These are phyloP conservation scores for Daldinia sp. DNA, from an alignment of 2,329 filamentous ascomycete genomes.

Conservation along the genomic window DNA sequence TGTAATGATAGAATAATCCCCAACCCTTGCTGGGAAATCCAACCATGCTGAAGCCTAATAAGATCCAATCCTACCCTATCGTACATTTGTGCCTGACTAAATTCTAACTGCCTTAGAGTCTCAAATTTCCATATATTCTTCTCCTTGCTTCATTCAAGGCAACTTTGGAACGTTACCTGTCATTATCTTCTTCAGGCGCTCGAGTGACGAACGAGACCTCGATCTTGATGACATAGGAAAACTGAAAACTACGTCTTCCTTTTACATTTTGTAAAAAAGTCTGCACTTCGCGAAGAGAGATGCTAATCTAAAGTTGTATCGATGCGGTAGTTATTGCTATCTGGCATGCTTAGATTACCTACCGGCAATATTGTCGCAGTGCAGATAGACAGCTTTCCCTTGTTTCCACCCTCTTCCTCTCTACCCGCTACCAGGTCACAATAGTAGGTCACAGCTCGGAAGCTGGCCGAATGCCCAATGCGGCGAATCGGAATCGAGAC, in stretches of 20 bases:
- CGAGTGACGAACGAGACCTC: neutral
- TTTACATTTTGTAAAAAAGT: neutral
- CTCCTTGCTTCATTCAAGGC: neutral
- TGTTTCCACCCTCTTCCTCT: slow-evolving; percentile 13
- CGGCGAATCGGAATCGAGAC: slow-evolving; percentile 11
- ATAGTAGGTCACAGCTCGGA: slow-evolving; percentile 12
- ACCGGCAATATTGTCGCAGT: slow-evolving; percentile 25
- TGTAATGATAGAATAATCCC: slow-evolving; percentile 31
- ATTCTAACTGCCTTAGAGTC: neutral
- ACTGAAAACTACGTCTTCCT: neutral
- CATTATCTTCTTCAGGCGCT: neutral
- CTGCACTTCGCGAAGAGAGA: neutral
- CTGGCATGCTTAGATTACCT: slow-evolving; percentile 3
- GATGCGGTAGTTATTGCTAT: slow-evolving; percentile 3
- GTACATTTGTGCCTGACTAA: slow-evolving; percentile 5
- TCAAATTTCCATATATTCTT: neutral
- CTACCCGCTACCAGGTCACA: slow-evolving; percentile 27
- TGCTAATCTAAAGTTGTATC: slow-evolving; percentile 11
- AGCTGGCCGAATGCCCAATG: slow-evolving; percentile 11
- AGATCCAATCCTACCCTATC: slow-evolving; percentile 20
- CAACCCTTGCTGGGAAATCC: slow-evolving; percentile 14
- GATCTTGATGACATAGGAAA: neutral
- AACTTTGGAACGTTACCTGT: neutral
- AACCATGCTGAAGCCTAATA: slow-evolving; percentile 15
- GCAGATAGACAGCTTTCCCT: slow-evolving; percentile 30